Evolutionary conservation across 1,284 basidiomycete genomes (phyloP).

Genomic region (Termitomyces sp.): DNA sequence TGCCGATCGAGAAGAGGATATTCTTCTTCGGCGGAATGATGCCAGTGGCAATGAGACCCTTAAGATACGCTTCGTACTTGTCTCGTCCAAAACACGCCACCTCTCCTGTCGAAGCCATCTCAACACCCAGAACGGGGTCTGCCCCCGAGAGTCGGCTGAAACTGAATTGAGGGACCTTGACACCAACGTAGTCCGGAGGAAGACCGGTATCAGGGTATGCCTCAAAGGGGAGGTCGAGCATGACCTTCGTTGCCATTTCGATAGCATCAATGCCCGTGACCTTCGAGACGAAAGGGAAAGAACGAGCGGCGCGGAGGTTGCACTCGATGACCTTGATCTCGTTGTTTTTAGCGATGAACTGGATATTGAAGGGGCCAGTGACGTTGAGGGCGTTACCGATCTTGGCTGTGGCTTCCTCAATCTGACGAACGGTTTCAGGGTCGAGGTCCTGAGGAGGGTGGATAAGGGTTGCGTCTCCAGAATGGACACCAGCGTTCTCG

Average conservation of each 20-base stretch:
- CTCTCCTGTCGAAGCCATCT: constrained; percentile 99
- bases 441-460: constrained; percentile 98
- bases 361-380: constrained; percentile 98
- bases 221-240: constrained; percentile 87
- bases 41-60: constrained; percentile 94
- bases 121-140: constrained; percentile 97
- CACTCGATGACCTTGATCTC: constrained; percentile 99
- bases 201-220: constrained; percentile 87
- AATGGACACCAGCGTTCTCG: constrained; percentile 97
- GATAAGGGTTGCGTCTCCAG: constrained; percentile 96
- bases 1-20: constrained; percentile 90
- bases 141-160: constrained; percentile 95
- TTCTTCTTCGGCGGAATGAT: constrained; percentile 95
- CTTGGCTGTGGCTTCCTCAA: constrained; percentile 95
- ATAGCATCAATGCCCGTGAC: constrained; percentile 97
- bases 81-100: constrained; percentile 97
- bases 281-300: constrained; percentile 99
- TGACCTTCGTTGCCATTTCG: constrained; percentile 97
- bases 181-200: constrained; percentile 91
- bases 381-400: constrained; percentile 98
- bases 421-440: constrained; percentile 92
- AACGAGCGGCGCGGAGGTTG: constrained; percentile 95
- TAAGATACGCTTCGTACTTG: constrained; percentile 98
- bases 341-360: constrained; percentile 99
- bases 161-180: constrained; percentile 99